Evolutionary conservation across 192 early-diverging fungal species (phyloP), one percentile per base, ranked within the genome.

Genomic region (Physocladia obscura): DNA sequence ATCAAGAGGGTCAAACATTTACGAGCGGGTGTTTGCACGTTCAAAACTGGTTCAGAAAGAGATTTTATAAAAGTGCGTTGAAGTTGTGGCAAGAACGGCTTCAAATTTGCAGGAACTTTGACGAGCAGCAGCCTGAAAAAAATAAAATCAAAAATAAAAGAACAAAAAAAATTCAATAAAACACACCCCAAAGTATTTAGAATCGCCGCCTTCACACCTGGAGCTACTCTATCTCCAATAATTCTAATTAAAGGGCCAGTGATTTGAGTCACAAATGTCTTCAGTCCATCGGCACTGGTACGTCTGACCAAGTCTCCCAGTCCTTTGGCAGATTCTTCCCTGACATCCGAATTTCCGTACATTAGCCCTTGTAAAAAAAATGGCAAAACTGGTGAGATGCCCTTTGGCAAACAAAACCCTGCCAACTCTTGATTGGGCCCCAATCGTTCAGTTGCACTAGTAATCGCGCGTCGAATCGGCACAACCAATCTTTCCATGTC

Each of bases 191-290:
- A 77, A 4, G 97, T 94, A 30, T 88, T 78, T 35, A 99, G 78
- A 49, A 99, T 98, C 5, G 93, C 93, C 2, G 91, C 88, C 83
- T 99, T 99, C 59, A 99, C 97, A 56, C 88, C 82, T 21, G 92
- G 78, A 64, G 92, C 85, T 79, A 96, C 89, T 30, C 95, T 90
- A 77, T 99, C 97, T 56, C 96, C 95, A 67, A 97, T 89, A 62
- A 98, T 92, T 80, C 97, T 92, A 80, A 99, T 99, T 48, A 99
- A 84, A 27, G 96, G 94, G 48, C 97, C 97, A 5, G 97, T 95
- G 40, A 99, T 96, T 67, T 91, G 90, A 4, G 95, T 97, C 31
- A 96, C 94, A 75, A 90, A 98, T 35, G 92, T 87, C 48, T 89
- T 89, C 27, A 99, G 83, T 8, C 89, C 88, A 17, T 88, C 85